Base-by-base conservation (phyloP, 495 filamentous ascomycete genomes). In the Geoglossum glabrum region DNA sequence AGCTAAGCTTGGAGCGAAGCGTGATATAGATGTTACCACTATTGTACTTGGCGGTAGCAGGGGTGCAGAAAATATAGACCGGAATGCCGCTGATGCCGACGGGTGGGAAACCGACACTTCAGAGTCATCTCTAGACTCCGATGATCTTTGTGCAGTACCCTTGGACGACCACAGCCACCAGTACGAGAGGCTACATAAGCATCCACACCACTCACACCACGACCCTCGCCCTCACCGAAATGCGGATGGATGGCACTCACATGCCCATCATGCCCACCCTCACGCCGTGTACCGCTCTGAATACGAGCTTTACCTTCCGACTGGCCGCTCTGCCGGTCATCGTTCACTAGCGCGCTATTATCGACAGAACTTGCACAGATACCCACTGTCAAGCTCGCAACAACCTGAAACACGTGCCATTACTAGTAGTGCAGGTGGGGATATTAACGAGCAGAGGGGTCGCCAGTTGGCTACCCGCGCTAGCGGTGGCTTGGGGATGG, bases 81-180 rank as follows among this genome's bases (percentile, higher is more conserved):
- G 70, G 40, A 63, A 69, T 25, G 72, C 76, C 27, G 80, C 79
- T 28, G 79, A 84, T 25, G 72, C 70, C 6, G 78, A 77, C 31
- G 85, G 85, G 28, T 97, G 92, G 92, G 92, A 98, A 70, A 96
- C 87, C 0, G 90, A 95, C 67, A 86, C 81, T 59, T 86, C 84
- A 1, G 83, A 80, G 13, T 92, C 87, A 17, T 90, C 85, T 13
- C 76, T 93, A 26, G 87, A 87, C 59, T 85, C 83, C 1, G 79
- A 81, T 57, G 84, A 88, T 59, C 76, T 88, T 19, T 80, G 78
- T 33, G 74, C 84, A 23, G 77, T 89, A 26, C 84, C 84, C 13
- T 77, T 85, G 27, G 82, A 86, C 54, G 49, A 52, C 49, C 77
- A 76, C 55, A 69, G 72, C 52, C 76, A 79, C 61, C 74, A 77